These are phyloP conservation scores for Pyracantha coccinea DNA, from an alignment of 331 rosid genomes.

Conservation along the genomic window DNA sequence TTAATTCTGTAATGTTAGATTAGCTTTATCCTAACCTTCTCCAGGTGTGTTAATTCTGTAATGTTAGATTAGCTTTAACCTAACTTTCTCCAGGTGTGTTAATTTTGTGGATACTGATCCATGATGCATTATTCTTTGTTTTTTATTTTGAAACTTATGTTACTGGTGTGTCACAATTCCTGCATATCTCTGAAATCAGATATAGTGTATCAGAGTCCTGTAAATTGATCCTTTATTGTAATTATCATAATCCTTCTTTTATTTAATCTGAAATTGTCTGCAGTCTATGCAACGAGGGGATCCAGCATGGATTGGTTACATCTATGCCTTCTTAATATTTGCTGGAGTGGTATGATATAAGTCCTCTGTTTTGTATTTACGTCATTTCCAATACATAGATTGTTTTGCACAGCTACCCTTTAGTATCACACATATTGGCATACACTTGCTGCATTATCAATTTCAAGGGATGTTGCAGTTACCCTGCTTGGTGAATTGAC, in stretches of 20 bases:
- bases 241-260: neutral
- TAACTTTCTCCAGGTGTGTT: neutral
- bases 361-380: neutral
- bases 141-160: neutral
- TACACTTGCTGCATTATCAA: neutral
- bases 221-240: neutral
- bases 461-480: neutral
- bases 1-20: neutral
- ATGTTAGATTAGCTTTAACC: neutral
- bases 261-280: slow-evolving; percentile 14
- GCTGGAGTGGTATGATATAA: slow-evolving; percentile 77
- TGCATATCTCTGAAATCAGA: neutral
- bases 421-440: neutral
- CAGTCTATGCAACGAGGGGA: slow-evolving; percentile 96
- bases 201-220: neutral
- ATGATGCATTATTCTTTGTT: too few species aligned
- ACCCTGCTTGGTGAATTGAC: neutral
- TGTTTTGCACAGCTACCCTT: neutral
- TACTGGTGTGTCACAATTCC: neutral
- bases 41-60: neutral
- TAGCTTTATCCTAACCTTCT: neutral
- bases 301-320: slow-evolving; percentile 72
- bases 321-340: slow-evolving; percentile 85
- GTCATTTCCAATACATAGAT: neutral
- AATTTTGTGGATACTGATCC: neutral